Conservation (phyloP, 2,329 filamentous ascomycete genomes). For the Penicillium sp. region DNA sequence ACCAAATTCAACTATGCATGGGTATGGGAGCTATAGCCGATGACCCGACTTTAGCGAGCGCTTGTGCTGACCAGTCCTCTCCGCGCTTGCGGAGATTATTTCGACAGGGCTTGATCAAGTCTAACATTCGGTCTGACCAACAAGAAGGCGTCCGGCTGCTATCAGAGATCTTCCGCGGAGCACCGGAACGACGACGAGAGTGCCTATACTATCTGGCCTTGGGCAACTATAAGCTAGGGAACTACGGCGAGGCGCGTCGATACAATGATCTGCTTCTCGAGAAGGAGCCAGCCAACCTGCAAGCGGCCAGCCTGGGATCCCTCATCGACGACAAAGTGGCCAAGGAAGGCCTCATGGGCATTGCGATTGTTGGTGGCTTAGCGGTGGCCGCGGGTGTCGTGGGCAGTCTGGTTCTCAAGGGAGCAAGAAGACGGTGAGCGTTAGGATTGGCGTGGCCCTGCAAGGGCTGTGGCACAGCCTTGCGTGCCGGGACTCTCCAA, state of each 20-base stretch:
- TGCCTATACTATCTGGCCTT: constrained; percentile 97
- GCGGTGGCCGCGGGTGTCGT: constrained; percentile 92
- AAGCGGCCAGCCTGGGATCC: constrained; percentile 78
- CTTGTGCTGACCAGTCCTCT: constrained; percentile 7
- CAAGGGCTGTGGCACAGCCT: constrained; percentile 20
- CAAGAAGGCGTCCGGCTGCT: constrained; percentile 91
- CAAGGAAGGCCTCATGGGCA: constrained; percentile 88
- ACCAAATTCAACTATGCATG: constrained; percentile 99
- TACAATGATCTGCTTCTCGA: constrained; percentile 94
- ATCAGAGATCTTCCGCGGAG: constrained; percentile 92
- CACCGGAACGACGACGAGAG: constrained; percentile 89
- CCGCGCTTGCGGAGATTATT: constrained; percentile 13
- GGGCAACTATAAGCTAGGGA: constrained; percentile 96
- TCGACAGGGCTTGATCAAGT: constrained; percentile 86
- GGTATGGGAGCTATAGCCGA: constrained; percentile 55
- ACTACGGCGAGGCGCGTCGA: constrained; percentile 88
- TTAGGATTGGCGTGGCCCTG: constrained; percentile 15
- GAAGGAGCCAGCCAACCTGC: constrained; percentile 85
- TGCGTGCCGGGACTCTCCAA: too few relatives aligned
- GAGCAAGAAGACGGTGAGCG: constrained; percentile 59
- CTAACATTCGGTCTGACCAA: constrained; percentile 75
- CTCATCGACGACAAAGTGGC: constrained; percentile 96
- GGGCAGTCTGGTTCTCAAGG: constrained; percentile 79
- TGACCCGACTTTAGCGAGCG: too few relatives aligned
- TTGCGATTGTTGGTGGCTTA: constrained; percentile 90